Percentiles rank a stretch among this genome's conserved stretches.
These are phyloP conservation scores for Nakazawaea holstii DNA, from an alignment of 805 yeast genomes.

Conservation along the genomic window DNA sequence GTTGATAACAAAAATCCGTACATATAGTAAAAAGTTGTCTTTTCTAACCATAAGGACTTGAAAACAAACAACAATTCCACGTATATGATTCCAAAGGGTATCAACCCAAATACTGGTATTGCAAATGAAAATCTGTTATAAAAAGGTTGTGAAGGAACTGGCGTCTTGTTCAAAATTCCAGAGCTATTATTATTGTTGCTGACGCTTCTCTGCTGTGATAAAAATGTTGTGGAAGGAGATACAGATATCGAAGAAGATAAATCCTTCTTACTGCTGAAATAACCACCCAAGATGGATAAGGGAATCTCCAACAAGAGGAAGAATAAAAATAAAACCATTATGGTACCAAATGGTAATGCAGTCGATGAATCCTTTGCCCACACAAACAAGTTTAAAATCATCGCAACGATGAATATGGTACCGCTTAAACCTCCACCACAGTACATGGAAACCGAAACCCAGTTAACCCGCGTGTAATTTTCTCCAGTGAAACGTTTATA, in stretches of 20 bases:
- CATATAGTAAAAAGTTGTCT: slow-evolving; percentile 71
- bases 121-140: slow-evolving; percentile 27
- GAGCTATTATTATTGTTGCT: background rate
- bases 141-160: slow-evolving; percentile 31
- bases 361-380: slow-evolving; percentile 74
- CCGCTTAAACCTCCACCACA: slow-evolving; percentile 47
- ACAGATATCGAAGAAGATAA: background rate
- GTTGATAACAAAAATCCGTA: slow-evolving; percentile 73
- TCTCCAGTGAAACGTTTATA: slow-evolving; percentile 48
- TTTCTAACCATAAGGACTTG: slow-evolving; percentile 75
- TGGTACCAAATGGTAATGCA: slow-evolving; percentile 76
- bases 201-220: background rate
- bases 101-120: slow-evolving; percentile 53
- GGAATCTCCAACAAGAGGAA: slow-evolving; percentile 71
- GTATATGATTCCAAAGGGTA: slow-evolving; percentile 78
- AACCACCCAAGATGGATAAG: slow-evolving; percentile 69
- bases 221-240: slow-evolving; percentile 5
- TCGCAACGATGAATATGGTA: slow-evolving; percentile 40
- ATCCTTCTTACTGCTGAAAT: slow-evolving; percentile 25
- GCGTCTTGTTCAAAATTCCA: slow-evolving; percentile 11
- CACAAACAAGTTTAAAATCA: slow-evolving; percentile 59
- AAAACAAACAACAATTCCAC: slow-evolving; percentile 71
- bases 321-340: slow-evolving; percentile 50
- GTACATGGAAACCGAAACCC: slow-evolving; percentile 34
- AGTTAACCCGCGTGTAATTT: slow-evolving; percentile 26